phyloP scores from a whole-genome alignment of 176 grass and related monocot genomes.

The Dactylis glomerata region DNA sequence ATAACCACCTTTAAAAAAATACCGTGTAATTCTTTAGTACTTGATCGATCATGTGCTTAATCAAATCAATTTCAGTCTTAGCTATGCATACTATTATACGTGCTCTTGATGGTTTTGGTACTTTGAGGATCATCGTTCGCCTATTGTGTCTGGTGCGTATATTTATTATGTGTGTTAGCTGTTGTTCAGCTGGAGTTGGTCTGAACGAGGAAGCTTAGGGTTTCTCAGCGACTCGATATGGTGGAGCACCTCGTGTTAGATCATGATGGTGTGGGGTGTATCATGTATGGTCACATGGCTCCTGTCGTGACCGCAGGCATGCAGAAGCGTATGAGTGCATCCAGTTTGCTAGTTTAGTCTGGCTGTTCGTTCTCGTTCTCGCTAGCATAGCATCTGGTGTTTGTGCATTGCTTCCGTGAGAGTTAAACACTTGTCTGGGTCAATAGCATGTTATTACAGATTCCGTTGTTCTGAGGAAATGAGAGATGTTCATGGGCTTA shows the following conservation, averaged over 20 bases:
- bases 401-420: not conserved
- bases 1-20: conserved; percentile 16
- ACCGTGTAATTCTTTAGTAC: conserved; percentile 49
- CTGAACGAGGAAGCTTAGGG: not conserved
- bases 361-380: not conserved
- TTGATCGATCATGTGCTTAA: conserved; percentile 38
- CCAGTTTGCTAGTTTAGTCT: not conserved
- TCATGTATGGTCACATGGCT: conserved; percentile 34
- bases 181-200: conserved; percentile 1
- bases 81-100: not conserved
- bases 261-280: conserved; percentile 23
- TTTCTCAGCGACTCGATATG: not conserved
- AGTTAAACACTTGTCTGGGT: not conserved
- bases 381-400: not conserved
- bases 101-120: not conserved
- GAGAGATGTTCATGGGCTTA: not conserved
- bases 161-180: conserved; percentile 7
- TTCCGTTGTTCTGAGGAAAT: not conserved
- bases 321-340: not conserved
- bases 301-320: conserved; percentile 5
- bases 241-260: not conserved
- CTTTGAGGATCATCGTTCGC: conserved; percentile 12
- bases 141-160: not conserved
- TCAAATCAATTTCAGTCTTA: conserved; percentile 25
- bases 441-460: not conserved